A percentile compares a stretch with the other conserved stretches of the same genome.
These are phyloP conservation scores for Kurtzmaniella quercitrusa DNA, from an alignment of 1,139 yeast species.

Conservation along the genomic window DNA sequence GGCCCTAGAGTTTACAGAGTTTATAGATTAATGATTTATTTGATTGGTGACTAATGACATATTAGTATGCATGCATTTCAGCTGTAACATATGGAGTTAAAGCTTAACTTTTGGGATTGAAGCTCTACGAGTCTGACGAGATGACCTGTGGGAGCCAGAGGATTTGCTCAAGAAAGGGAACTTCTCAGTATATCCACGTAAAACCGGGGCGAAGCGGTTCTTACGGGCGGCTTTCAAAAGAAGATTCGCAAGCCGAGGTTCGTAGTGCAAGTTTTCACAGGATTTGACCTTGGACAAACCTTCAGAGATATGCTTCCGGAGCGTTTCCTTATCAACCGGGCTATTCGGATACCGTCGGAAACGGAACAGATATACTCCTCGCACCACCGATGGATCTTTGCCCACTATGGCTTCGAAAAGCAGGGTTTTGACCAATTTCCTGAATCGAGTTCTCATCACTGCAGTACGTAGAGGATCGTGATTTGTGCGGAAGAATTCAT, in stretches of 20 bases:
- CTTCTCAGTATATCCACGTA: neutral
- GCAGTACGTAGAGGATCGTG: conserved; percentile 32
- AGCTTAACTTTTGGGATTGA: too few relatives aligned
- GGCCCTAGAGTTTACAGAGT: too few relatives aligned
- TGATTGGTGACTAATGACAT: too few relatives aligned
- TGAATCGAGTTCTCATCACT: conserved; percentile 24
- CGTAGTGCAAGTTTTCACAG: neutral
- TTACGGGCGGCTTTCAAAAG: neutral
- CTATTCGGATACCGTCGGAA: conserved; percentile 34
- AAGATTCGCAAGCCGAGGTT: neutral
- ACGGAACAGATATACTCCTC: conserved; percentile 41
- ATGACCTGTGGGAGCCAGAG: neutral
- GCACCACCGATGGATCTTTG: neutral
- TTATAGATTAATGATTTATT: too few relatives aligned
- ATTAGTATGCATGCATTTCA: too few relatives aligned
- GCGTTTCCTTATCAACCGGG: conserved; percentile 21
- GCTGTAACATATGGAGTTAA: too few relatives aligned
- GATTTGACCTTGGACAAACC: conserved; percentile 23
- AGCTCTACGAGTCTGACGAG: neutral
- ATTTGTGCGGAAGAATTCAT: conserved; percentile 21
- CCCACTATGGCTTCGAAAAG: conserved; percentile 17
- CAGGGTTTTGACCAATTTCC: conserved; percentile 22
- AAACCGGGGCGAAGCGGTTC: neutral
- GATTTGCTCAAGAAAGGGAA: neutral
- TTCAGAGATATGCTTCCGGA: conserved; percentile 23